These are phyloP conservation scores for Castanopsis chinensis DNA, from an alignment of 306 rosid species.

Conservation along the genomic window DNA sequence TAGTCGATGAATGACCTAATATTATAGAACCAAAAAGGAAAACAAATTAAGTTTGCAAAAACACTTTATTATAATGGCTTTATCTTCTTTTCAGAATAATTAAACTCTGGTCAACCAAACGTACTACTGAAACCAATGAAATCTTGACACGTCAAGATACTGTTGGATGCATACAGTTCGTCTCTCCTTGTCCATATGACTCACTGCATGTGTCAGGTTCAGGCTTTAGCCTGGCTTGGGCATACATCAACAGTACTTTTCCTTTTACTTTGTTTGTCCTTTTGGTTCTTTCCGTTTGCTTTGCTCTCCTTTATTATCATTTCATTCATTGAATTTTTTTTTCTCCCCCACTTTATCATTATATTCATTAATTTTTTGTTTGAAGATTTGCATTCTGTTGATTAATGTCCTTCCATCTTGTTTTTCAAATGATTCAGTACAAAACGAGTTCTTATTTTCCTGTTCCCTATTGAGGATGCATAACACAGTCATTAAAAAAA, in stretches of 20 bases:
- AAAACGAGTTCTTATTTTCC: too few relatives aligned
- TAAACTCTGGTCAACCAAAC: slow-evolving; percentile 7
- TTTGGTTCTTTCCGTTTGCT: neutral
- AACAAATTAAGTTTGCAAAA: too few relatives aligned
- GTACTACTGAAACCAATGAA: neutral
- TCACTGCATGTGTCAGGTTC: neutral
- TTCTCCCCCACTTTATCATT: too few relatives aligned
- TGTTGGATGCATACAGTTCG: neutral
- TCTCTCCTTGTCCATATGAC: neutral
- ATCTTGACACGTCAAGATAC: neutral
- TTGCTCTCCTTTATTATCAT: neutral
- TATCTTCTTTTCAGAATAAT: slow-evolving; percentile 8
- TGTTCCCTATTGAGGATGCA: too few relatives aligned
- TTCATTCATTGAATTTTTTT: neutral
- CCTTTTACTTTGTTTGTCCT: slow-evolving; percentile 1
- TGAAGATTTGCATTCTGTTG: too few relatives aligned
- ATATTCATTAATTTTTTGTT: too few relatives aligned
- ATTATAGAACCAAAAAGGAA: neutral
- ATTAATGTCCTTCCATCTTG: too few relatives aligned
- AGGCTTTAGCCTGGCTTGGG: neutral
- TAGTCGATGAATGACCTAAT: neutral
- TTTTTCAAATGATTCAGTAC: too few relatives aligned
- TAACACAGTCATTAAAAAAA: too few relatives aligned
- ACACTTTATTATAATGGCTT: neutral
- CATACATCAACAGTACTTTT: neutral